Evolutionary conservation across 805 yeast genomes (phyloP).

Genomic region (Candida sakaeoensis): DNA sequence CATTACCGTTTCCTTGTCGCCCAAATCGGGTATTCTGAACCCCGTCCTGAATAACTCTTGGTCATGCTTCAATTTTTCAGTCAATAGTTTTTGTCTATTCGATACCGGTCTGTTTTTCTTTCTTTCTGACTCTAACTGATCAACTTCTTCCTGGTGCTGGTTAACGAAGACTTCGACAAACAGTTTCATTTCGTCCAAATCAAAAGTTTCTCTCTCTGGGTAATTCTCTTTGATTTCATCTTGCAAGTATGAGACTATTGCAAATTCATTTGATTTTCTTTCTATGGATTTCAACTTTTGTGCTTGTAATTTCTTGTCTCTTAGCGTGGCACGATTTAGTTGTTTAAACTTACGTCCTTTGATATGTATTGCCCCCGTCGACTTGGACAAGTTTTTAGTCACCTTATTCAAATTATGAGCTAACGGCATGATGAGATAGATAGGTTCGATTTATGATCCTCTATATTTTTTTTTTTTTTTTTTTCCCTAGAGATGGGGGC

Average conservation of each 20-base stretch:
- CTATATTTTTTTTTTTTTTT: not conserved
- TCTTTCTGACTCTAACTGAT: conserved; percentile 55
- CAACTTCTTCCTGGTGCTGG: conserved; percentile 74
- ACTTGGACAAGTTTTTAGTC: conserved; percentile 52
- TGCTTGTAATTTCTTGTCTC: conserved; percentile 67
- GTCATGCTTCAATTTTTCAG: conserved; percentile 61
- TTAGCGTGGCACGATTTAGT: conserved; percentile 77
- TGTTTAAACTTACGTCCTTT: conserved; percentile 86
- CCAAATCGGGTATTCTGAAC: conserved; percentile 65
- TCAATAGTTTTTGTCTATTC: conserved; percentile 63
- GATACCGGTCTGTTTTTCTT: conserved; percentile 87
- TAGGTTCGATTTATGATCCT: no score
- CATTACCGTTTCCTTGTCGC: conserved; percentile 55
- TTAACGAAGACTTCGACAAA: conserved; percentile 60
- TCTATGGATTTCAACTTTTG: conserved; percentile 57
- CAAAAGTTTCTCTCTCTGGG: conserved; percentile 31
- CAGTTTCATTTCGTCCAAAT: conserved; percentile 54
- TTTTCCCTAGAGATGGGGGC: conserved; percentile 1
- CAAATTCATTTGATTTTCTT: conserved; percentile 56
- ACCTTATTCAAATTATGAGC: conserved; percentile 67
- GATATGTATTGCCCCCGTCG: conserved; percentile 68
- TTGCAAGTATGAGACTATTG: conserved; percentile 58
- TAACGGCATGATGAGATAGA: conserved; percentile 50
- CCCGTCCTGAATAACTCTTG: conserved; percentile 64
- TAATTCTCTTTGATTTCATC: conserved; percentile 12